These are phyloP conservation scores for Castanospermum australe DNA, from an alignment of 306 rosid species.

Conservation along the genomic window DNA sequence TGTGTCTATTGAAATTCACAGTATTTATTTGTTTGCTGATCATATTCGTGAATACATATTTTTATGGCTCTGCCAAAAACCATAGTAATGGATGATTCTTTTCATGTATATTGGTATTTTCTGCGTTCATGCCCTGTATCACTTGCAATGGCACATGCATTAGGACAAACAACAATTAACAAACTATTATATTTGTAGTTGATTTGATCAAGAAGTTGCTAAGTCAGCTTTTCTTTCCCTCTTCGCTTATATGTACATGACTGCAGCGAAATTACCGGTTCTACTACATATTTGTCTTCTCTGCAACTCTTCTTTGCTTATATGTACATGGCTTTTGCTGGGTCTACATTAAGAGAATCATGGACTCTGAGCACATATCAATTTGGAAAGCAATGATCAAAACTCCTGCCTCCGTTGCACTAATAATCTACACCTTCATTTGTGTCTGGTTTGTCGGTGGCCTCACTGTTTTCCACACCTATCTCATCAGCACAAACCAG, in stretches of 20 bases:
- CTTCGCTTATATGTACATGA: conserved; percentile 23
- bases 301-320: conserved; percentile 63
- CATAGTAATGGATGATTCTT: neutral
- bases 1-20: neutral
- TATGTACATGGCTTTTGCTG: conserved; percentile 76
- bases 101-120: neutral
- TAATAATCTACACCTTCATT: conserved; percentile 53
- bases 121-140: neutral
- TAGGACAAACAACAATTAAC: neutral
- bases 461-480: conserved; percentile 61
- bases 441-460: conserved; percentile 82
- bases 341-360: conserved; percentile 64
- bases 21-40: neutral
- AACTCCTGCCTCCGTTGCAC: conserved; percentile 70
- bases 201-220: conserved; percentile 20
- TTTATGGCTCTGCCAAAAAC: neutral
- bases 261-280: conserved; percentile 78
- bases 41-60: neutral
- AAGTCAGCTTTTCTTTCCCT: neutral
- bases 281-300: conserved; percentile 64
- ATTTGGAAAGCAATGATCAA: conserved; percentile 69
- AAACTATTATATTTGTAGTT: neutral
- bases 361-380: conserved; percentile 45
- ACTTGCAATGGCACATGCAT: neutral
- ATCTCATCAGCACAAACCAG: conserved; percentile 80